Evolutionary conservation across 2,329 filamentous ascomycete species (phyloP).

Genomic region (Penicillium crustosum): DNA sequence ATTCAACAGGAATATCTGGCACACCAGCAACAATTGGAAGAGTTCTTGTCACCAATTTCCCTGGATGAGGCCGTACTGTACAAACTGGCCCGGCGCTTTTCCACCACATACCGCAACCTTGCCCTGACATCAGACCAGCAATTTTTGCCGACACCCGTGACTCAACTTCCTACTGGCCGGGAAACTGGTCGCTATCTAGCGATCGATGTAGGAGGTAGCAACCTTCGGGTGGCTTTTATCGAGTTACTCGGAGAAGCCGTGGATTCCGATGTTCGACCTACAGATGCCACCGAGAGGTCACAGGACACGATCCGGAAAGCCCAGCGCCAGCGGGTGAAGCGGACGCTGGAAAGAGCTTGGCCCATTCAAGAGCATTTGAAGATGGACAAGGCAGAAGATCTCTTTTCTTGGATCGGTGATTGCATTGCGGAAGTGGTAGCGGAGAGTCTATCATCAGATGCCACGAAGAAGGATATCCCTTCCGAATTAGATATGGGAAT

Average conservation of each 20-base stretch:
- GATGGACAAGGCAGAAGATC: conserved; percentile 67
- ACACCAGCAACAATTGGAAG: conserved; percentile 39
- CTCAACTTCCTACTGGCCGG: conserved; percentile 49
- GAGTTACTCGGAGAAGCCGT: conserved; percentile 50
- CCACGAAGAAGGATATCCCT: conserved; percentile 40
- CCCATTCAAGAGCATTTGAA: conserved; percentile 57
- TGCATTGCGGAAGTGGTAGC: conserved; percentile 72
- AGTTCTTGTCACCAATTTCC: conserved; percentile 43
- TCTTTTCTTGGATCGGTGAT: conserved; percentile 79
- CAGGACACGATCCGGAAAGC: conserved; percentile 48
- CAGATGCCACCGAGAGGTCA: conserved; percentile 40
- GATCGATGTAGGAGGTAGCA: conserved; percentile 59
- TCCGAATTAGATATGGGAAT: conserved; percentile 51
- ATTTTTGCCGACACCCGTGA: conserved; percentile 50
- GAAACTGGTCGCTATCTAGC: conserved; percentile 57
- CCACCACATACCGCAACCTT: conserved; percentile 45
- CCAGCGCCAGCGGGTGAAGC: conserved; percentile 47
- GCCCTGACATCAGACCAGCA: conserved; percentile 48
- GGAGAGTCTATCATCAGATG: conserved; percentile 48
- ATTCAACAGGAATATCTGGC: conserved; percentile 30
- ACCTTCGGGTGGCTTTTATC: conserved; percentile 57
- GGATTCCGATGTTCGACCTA: conserved; percentile 35
- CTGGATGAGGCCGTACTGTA: conserved; percentile 47
- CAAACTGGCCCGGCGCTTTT: conserved; percentile 48
- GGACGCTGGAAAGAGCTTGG: conserved; percentile 53